Conservation (phyloP, 345 rosid species). For the Nephelium lappaceum region DNA sequence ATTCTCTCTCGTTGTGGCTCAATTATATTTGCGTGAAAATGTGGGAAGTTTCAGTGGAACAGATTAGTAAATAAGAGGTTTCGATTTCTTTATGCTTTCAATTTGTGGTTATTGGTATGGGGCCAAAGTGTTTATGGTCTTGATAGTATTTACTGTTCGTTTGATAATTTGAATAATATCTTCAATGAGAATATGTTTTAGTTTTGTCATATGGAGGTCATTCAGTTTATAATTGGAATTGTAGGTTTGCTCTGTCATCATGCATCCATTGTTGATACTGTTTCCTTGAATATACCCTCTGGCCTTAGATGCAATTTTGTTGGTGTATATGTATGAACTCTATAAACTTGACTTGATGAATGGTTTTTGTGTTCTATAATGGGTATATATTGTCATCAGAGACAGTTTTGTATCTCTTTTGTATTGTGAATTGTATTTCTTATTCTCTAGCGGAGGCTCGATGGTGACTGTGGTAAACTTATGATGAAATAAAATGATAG, state of each 20-base stretch:
- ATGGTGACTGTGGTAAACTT: not conserved
- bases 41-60: not conserved
- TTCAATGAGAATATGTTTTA: not conserved
- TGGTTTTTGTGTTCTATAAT: not conserved
- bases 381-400: not conserved
- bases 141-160: not conserved
- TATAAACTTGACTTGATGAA: not conserved
- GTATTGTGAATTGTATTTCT: not conserved
- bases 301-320: not conserved
- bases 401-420: not conserved
- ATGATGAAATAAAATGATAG: not conserved
- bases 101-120: not conserved
- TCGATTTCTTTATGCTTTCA: not conserved
- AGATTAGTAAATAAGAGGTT: not conserved
- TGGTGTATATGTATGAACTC: not conserved
- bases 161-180: not conserved
- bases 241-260: not conserved
- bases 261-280: not conserved
- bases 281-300: not conserved
- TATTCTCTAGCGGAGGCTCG: constrained; percentile 1
- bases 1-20: not conserved
- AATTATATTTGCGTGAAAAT: not conserved
- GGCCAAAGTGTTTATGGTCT: not conserved
- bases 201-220: not conserved
- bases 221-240: not conserved